Conservation (phyloP, 2,329 filamentous ascomycete genomes). For the Diaporthe ampelina region DNA sequence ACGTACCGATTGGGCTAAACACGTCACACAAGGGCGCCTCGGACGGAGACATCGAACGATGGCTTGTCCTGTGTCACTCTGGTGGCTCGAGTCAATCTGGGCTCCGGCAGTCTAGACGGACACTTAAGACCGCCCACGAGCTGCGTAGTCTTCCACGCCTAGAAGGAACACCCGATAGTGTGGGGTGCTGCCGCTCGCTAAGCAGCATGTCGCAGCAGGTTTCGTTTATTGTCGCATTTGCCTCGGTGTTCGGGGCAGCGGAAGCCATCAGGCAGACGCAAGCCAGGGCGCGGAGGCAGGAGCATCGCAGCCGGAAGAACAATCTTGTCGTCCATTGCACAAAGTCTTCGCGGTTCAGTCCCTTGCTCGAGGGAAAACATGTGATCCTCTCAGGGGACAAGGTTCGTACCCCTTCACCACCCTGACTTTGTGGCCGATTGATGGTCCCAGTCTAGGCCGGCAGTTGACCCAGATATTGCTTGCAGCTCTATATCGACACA, state of each 20-base stretch:
- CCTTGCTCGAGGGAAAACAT: constrained; percentile 58
- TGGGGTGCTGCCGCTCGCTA: constrained; percentile 6
- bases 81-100: constrained; percentile 33
- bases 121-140: constrained; percentile 31
- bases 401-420: constrained; percentile 45
- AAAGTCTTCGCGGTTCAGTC: constrained; percentile 60
- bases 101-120: constrained; percentile 18
- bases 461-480: constrained; percentile 30
- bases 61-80: constrained; percentile 22
- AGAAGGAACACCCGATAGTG: constrained; percentile 20
- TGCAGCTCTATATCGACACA: constrained; percentile 63
- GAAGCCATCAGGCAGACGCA: constrained; percentile 63
- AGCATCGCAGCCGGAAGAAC: constrained; percentile 62
- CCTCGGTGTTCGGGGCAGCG: constrained; percentile 59
- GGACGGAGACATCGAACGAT: constrained; percentile 40
- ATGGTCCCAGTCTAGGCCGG: neutral
- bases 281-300: constrained; percentile 59
- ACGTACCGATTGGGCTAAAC: constrained; percentile 35
- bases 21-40: constrained; percentile 33
- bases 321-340: constrained; percentile 62
- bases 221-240: constrained; percentile 56
- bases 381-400: constrained; percentile 61
- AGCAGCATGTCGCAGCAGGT: constrained; percentile 41
- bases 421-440: neutral
- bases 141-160: constrained; percentile 14